A percentile compares a stretch with the other conserved stretches of the same genome.
Conservation (phyloP, 2,329 filamentous ascomycete species). For the Cladosporium cucumerinum region DNA sequence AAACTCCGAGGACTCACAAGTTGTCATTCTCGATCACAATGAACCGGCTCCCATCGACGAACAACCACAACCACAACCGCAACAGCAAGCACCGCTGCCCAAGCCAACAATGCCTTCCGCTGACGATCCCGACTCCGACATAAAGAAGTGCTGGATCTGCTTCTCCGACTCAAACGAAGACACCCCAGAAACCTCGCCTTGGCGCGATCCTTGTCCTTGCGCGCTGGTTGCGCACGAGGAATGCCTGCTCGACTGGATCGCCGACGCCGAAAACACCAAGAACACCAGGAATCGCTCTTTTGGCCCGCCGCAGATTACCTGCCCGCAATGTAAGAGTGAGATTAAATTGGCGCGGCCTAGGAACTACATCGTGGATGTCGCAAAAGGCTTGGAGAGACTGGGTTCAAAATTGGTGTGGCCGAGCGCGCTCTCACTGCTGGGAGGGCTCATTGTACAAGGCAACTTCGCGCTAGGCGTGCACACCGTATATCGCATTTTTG, state of each 20-base stretch:
- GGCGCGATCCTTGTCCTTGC: constrained; percentile 88
- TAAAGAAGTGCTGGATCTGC: constrained; percentile 66
- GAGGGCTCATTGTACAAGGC: constrained; percentile 19
- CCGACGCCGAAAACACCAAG: constrained; percentile 71
- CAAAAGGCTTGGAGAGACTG: constrained; percentile 56
- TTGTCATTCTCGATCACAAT: constrained; percentile 41
- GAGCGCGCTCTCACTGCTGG: constrained; percentile 54
- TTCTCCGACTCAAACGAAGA: constrained; percentile 65
- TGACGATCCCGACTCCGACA: constrained; percentile 34
- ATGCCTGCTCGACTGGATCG: constrained; percentile 87
- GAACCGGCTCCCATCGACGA: constrained; percentile 12
- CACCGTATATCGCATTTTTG: constrained; percentile 64
- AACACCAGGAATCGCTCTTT: constrained; percentile 48
- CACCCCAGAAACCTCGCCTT: constrained; percentile 58
- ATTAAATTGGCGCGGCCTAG: constrained; percentile 73
- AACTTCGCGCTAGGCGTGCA: constrained; percentile 53
- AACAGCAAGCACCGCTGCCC: constrained; percentile 16
- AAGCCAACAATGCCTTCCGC: constrained; percentile 17
- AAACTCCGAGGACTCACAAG: constrained; percentile 46
- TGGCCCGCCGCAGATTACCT: constrained; percentile 62
- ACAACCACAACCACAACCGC: constrained; percentile 13
- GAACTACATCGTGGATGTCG: constrained; percentile 67
- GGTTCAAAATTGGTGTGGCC: constrained; percentile 63
- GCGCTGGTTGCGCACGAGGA: constrained; percentile 86
- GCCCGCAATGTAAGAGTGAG: constrained; percentile 83